These are phyloP conservation scores for Calonectria hawksworthii DNA, from an alignment of 2,329 filamentous ascomycete species.

Conservation along the genomic window DNA sequence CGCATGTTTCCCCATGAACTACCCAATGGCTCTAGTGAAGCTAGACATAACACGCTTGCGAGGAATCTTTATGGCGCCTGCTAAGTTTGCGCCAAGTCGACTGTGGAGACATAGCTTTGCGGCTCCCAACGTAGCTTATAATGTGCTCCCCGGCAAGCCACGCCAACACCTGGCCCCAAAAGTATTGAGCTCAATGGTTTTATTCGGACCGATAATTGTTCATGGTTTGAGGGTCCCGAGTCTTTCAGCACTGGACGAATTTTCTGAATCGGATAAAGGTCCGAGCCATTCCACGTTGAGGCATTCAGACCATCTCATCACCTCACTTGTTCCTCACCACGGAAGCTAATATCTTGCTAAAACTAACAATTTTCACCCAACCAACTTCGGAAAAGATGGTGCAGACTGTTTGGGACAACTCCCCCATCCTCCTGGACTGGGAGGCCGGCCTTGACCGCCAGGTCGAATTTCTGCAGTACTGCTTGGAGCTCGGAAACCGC, in stretches of 20 bases:
- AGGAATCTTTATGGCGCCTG: not conserved
- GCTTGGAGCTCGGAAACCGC: not conserved
- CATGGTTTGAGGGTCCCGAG: not conserved
- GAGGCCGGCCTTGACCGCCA: not conserved
- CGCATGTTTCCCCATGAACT: not conserved
- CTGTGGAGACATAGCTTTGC: not conserved
- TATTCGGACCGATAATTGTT: not conserved
- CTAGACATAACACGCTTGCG: not conserved
- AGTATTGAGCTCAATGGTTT: too few relatives aligned
- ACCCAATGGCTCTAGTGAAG: not conserved
- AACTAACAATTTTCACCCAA: not conserved
- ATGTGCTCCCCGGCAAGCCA: not conserved
- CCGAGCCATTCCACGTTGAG: not conserved
- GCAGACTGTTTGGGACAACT: not conserved
- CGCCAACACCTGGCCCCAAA: not conserved
- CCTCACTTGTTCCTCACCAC: not conserved
- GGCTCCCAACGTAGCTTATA: not conserved
- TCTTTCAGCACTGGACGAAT: not conserved
- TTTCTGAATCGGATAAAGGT: not conserved
- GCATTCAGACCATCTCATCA: not conserved
- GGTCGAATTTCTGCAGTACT: not conserved
- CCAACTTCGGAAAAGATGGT: not conserved
- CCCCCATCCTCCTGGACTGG: slow-evolving; percentile 3
- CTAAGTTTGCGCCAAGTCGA: not conserved
- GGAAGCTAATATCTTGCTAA: not conserved